These are phyloP conservation scores for Medicago arabica DNA, from an alignment of 306 rosid species.

Conservation along the genomic window DNA sequence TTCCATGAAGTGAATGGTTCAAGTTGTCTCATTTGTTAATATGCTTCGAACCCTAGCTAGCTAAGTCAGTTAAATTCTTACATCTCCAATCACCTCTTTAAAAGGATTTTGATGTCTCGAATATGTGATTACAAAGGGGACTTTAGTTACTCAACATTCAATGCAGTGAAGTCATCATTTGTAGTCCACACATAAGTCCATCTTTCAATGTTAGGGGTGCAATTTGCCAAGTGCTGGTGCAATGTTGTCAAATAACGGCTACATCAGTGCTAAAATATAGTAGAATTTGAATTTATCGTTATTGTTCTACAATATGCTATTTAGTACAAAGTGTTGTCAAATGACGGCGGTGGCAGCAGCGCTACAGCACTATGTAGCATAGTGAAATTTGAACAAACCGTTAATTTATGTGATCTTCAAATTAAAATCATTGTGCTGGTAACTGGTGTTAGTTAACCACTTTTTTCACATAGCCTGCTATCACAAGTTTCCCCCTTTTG, in stretches of 20 bases:
- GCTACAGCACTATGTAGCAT: not conserved
- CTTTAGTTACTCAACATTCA: not conserved
- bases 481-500: not conserved
- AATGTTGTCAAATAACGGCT: too few species aligned
- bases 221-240: conserved; percentile 2
- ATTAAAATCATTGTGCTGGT: not conserved
- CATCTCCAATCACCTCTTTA: not conserved
- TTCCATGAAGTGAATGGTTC: not conserved
- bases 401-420: not conserved
- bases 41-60: not conserved
- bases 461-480: not conserved
- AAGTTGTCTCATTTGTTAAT: not conserved
- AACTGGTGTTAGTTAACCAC: not conserved
- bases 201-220: not conserved
- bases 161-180: not conserved
- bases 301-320: too few species aligned
- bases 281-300: too few species aligned
- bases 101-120: not conserved
- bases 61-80: not conserved
- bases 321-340: too few species aligned
- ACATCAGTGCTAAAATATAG: too few species aligned
- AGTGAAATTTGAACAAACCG: not conserved
- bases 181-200: not conserved
- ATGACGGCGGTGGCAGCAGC: too few species aligned
- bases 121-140: not conserved